A percentile compares a stretch with the other conserved stretches of the same genome.
Evolutionary conservation across 345 rosid genomes (phyloP).

Genomic region (Camelina neglecta): DNA sequence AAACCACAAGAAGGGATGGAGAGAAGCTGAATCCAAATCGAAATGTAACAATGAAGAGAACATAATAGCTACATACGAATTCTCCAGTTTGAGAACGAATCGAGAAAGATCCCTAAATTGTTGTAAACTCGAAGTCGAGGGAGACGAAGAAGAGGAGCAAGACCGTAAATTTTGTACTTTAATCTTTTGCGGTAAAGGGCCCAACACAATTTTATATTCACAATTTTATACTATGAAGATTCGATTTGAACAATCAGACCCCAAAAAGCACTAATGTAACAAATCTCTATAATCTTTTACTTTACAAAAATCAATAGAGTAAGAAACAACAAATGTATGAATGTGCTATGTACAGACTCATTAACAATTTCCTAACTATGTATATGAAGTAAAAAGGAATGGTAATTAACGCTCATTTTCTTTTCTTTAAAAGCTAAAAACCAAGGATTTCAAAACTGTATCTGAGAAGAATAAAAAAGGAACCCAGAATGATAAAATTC

Average conservation of each 20-base stretch:
- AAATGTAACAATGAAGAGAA: neutral
- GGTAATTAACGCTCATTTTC: constrained; percentile 4
- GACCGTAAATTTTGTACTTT: neutral
- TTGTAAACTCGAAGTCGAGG: neutral
- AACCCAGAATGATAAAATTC: neutral
- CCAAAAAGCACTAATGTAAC: neutral
- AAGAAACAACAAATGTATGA: constrained; percentile 21
- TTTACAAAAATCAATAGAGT: neutral
- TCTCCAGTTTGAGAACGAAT: neutral
- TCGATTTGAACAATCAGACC: neutral
- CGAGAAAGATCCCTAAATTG: constrained; percentile 3
- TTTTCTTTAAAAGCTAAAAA: constrained; percentile 1
- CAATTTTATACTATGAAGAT: neutral
- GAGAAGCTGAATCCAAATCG: constrained; percentile 13
- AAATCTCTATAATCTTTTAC: constrained; percentile 9
- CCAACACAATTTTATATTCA: neutral
- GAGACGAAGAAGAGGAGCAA: constrained; percentile 9
- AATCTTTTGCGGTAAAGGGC: neutral
- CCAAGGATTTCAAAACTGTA: constrained; percentile 29
- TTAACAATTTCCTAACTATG: constrained; percentile 5
- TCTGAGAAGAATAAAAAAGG: constrained; percentile 37
- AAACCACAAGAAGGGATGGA: neutral
- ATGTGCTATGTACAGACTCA: constrained; percentile 29
- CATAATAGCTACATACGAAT: neutral
- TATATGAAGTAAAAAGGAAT: neutral